Conservation (phyloP, 2,329 filamentous ascomycete species). For the Phaeophleospora eucalypticola region DNA sequence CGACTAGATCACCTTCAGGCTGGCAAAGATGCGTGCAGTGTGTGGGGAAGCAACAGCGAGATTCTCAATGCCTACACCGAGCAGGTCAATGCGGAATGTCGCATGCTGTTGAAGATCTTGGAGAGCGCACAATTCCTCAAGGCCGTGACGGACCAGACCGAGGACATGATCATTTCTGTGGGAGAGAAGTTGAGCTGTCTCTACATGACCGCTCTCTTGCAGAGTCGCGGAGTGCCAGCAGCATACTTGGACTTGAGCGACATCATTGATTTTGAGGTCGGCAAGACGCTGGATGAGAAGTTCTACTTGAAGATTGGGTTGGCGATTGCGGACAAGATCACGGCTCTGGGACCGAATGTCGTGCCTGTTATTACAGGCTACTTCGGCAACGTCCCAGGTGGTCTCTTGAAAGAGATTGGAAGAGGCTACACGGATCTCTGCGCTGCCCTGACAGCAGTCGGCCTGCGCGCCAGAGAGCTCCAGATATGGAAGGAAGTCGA, state of each 20-base stretch:
- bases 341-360: slow-evolving; percentile 41
- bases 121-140: slow-evolving; percentile 57
- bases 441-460: slow-evolving; percentile 85
- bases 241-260: slow-evolving; percentile 89
- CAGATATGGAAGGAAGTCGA: slow-evolving; percentile 99
- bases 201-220: slow-evolving; percentile 80
- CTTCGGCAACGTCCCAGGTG: slow-evolving; percentile 89
- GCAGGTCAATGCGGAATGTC: slow-evolving; percentile 74
- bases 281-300: slow-evolving; percentile 41
- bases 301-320: slow-evolving; percentile 45
- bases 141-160: slow-evolving; percentile 49
- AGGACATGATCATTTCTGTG: slow-evolving; percentile 79
- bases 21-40: slow-evolving; percentile 48
- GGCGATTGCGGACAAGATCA: slow-evolving; percentile 41
- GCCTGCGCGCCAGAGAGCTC: slow-evolving; percentile 78
- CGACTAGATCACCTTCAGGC: slow-evolving; percentile 76
- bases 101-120: slow-evolving; percentile 70
- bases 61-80: slow-evolving; percentile 54
- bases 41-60: slow-evolving; percentile 27
- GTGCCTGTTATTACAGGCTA: slow-evolving; percentile 69
- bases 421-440: slow-evolving; percentile 96
- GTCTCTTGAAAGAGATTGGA: slow-evolving; percentile 85
- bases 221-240: slow-evolving; percentile 75
- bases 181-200: slow-evolving; percentile 94
- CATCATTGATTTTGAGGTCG: slow-evolving; percentile 60